Evolutionary conservation across 768 basidiomycete species (phyloP), one percentile per base, ranked within the genome.

Genomic region (Mycena vitilis): DNA sequence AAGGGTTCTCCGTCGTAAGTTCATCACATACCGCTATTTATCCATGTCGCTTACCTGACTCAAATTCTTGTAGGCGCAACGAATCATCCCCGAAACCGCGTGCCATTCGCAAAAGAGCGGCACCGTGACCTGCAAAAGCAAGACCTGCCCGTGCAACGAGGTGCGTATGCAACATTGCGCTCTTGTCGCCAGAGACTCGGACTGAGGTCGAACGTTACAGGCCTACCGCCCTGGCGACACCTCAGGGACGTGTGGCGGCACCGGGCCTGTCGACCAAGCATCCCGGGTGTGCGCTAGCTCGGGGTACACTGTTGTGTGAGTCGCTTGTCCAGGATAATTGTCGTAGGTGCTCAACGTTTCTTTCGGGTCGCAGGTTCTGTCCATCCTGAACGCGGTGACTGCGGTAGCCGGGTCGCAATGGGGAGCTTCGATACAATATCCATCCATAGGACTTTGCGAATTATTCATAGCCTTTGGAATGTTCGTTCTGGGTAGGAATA

Each of bases 1-100:
- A 64, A 18, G 63, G 53, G 0, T 64, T 45, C 54, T 64, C 63
- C 49, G 30, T 64, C 42, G 62, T 56, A 37, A 40, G 56, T 57
- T 40, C 3, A 40, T 7, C 10, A n/a, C n/a, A n/a, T n/a, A n/a
- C n/a, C n/a, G n/a, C n/a, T n/a, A n/a, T n/a, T n/a, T n/a, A n/a
- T n/a, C n/a, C n/a, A n/a, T n/a, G n/a, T n/a, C n/a, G n/a, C n/a
- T n/a, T n/a, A n/a, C n/a, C n/a, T n/a, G n/a, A n/a, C n/a, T 4
- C 23, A 16, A 47, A 15, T 47, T 25, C 13, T 20, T 30, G 20
- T n/a, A 56, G 38, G 40, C 56, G 8, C 56, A 57, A 13, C 56
- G 23, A 57, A 57, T 57, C 38, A 44, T 57, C 2, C 56, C 56
- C 15, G 56, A 30, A 42, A 30, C 8, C 5, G 56, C 40, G 2